Base-by-base conservation (phyloP, 2,329 filamentous ascomycete species). In the Pyricularia sp. region DNA sequence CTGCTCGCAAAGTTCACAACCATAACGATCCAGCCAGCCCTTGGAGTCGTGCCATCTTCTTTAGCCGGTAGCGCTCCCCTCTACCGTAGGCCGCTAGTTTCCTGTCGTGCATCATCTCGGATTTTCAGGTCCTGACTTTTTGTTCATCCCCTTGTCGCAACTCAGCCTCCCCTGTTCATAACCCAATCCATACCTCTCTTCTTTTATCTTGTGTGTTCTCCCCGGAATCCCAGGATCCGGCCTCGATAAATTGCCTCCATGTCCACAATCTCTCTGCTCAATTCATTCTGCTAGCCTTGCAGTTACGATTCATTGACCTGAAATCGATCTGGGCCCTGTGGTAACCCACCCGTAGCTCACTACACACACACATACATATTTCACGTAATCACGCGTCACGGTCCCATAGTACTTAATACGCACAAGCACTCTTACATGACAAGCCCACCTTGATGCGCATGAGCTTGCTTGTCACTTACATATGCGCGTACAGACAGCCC, bases 401-500 rank as follows among this genome's bases (percentile, higher is more conserved):
- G 33, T 31, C 40, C 44, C 40, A 64, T 63, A 57, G 57, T 64
- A 59, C 44, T 31, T 64, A 64, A 64, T 64, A 33, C 40, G 62
- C 44, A 64, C 62, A 64, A 28, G 49, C 62, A 33, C 44, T 33
- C 19, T 49, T 53, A 64, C 62, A 64, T 64, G 62, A 55, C 49
- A 57, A 24, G 53, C 24, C 28, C 10, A 24, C 16, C 12, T 22
- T 35, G n/a, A 62, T 62, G 24, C 60, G n/a, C 60, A 30, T 33
- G 62, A 26, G 44, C 62, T 49, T 64, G 62, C 62, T 57, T 64
- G 62, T 64, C 62, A 64, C 44, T 64, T 64, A 64, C 62, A 64
- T 30, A 55, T 30, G 28, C 26, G 26, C 62, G 31, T 31, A 60
- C 28, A 28, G 24, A 26, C 57, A 22, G 28, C 57, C 28, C 26